Evolutionary conservation across 2,329 filamentous ascomycete genomes (phyloP).

Genomic region (Pseudogymnoascus sp.): DNA sequence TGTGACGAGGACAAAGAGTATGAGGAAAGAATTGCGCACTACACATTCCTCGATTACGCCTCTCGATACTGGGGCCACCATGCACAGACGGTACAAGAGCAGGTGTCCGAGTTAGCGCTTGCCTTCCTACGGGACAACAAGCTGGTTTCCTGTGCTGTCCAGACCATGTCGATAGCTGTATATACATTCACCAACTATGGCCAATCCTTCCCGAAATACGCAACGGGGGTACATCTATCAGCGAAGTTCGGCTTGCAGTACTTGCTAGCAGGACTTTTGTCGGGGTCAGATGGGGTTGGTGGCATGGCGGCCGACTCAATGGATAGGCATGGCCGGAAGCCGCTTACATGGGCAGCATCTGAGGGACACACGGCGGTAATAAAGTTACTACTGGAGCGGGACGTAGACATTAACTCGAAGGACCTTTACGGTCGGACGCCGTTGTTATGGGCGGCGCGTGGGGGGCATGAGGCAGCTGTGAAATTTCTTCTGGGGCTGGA

Average conservation of each 20-base stretch:
- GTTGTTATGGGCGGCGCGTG: not conserved
- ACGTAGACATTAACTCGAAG: not conserved
- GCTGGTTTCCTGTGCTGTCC: not conserved
- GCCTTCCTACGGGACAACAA: not conserved
- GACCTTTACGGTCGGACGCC: not conserved
- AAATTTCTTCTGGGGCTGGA: not conserved
- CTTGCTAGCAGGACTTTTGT: conserved; percentile 11
- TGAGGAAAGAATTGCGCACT: not conserved
- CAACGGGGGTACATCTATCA: conserved; percentile 20
- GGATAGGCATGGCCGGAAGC: not conserved
- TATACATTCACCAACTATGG: not conserved
- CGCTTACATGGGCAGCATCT: conserved; percentile 6
- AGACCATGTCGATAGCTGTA: not conserved
- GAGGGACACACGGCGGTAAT: not conserved
- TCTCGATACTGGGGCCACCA: not conserved
- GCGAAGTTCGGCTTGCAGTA: conserved; percentile 19
- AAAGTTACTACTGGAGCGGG: not conserved
- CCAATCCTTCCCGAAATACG: not conserved
- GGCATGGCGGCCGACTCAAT: not conserved
- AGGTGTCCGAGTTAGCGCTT: not conserved
- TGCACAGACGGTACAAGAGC: not conserved
- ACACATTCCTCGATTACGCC: not conserved
- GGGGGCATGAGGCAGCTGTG: not conserved
- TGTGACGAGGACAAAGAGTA: not conserved
- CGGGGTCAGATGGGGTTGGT: not conserved